Base-by-base conservation (phyloP, 257 asterid species). In the Primulina eburnea region DNA sequence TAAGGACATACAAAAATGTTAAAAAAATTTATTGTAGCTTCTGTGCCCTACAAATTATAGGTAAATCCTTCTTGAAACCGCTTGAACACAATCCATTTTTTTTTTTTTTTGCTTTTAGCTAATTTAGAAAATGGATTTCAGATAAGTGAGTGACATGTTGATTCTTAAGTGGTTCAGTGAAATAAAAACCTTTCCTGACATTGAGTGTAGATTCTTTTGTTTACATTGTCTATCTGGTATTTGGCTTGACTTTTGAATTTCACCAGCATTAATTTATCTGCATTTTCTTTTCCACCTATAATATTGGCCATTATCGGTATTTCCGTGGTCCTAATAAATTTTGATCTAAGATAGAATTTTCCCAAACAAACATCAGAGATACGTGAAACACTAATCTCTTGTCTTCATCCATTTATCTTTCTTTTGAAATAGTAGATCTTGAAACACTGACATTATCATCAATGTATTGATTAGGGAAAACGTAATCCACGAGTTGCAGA, bases 401-500 rank as follows among this genome's bases (percentile, higher is more conserved):
- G n/a, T n/a, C 2, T 20, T 11, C 35, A 2, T 24, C 47, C 12
- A 5, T 43, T 40, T 77, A 28, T 71, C 14, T 37, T 62, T 65
- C 26, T 24, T 24, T 24, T 55, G 2, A 6, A 59, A 12, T 35
- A 20, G 3, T 16, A 58, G 78, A 52, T 73, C 32, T 69, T 72
- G 29, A 30, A 43, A 12, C 68, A 71, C 82, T 78, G 77, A 76
- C 58, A 30, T 62, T 58, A 33, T 68, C 21, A 57, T 72, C 64
- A 57, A 64, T 77, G 28, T 72, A 64, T 77, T 76, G 68, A 65
- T 76, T 62, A 94, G 99, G 99, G 87, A 71, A 94, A 94, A 78
- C 76, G 80, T 67, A 82, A 85, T 80, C 87, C 87, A 34, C 84
- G 88, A 77, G 88, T 82, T 72, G 80, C 87, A 57, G 96, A 89